These are phyloP conservation scores for Capillidium rhysosporum DNA, from an alignment of 371 early-diverging fungal genomes.

Conservation along the genomic window DNA sequence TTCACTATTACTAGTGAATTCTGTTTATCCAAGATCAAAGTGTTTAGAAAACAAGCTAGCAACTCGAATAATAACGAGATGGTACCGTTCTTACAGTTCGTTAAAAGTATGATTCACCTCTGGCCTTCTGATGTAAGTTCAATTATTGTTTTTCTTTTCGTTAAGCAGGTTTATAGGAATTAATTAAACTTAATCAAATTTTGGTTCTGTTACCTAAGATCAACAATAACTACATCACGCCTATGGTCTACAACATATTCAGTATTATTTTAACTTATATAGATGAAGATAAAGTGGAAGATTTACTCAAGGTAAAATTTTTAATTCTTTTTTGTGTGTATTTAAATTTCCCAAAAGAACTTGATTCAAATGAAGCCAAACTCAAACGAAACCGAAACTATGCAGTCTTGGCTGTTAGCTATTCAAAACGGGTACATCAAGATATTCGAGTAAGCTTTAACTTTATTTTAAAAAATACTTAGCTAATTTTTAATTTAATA, in stretches of 20 bases:
- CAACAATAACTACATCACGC: slow-evolving; percentile 61
- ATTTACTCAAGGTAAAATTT: background rate
- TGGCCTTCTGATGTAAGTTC: background rate
- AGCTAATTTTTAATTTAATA: background rate
- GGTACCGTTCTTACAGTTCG: background rate
- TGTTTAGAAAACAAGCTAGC: slow-evolving; percentile 37
- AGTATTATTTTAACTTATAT: slow-evolving; percentile 11
- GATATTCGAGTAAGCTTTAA: slow-evolving; percentile 20
- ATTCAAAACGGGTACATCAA: slow-evolving; percentile 40
- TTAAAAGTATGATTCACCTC: background rate
- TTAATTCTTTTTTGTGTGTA: slow-evolving; percentile 4
- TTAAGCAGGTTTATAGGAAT: background rate
- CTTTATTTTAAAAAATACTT: slow-evolving; percentile 1
- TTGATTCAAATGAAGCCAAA: slow-evolving; percentile 66
- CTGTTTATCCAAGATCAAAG: slow-evolving; percentile 39
- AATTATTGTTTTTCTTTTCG: background rate
- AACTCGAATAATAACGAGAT: slow-evolving; percentile 26
- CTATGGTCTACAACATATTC: slow-evolving; percentile 64
- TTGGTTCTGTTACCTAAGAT: slow-evolving; percentile 63
- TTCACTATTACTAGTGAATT: slow-evolving; percentile 51
- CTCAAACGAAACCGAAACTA: slow-evolving; percentile 53
- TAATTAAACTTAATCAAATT: slow-evolving; percentile 31
- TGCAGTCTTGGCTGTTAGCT: slow-evolving; percentile 72
- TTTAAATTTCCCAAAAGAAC: slow-evolving; percentile 21
- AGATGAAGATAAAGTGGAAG: slow-evolving; percentile 7